These are phyloP conservation scores for Hypoxylon subgilvum DNA, from an alignment of 495 filamentous ascomycete genomes.

Conservation along the genomic window DNA sequence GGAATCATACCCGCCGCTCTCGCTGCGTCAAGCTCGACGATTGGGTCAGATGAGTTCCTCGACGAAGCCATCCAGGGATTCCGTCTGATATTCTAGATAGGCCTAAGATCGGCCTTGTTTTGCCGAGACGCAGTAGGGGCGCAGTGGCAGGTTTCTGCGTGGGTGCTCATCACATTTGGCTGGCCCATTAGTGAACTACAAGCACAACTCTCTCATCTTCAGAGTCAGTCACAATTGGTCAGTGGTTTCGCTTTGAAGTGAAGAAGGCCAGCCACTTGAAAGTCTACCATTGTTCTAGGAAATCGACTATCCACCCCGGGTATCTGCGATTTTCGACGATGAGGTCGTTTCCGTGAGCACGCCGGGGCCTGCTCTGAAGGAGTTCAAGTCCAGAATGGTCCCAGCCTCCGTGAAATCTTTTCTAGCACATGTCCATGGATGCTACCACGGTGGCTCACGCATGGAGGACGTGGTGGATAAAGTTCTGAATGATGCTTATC, in stretches of 20 bases:
- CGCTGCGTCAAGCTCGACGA: constrained; percentile 9
- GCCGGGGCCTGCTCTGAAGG: neutral
- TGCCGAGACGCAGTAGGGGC: neutral
- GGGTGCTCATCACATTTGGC: constrained; percentile 8
- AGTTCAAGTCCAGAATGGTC: constrained; percentile 6
- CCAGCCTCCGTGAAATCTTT: constrained; percentile 5
- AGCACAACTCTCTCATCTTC: neutral
- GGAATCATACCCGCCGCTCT: constrained; percentile 13
- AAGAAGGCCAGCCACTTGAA: too few species aligned
- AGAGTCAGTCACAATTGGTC: neutral
- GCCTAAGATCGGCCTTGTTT: constrained; percentile 7
- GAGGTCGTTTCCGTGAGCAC: constrained; percentile 11
- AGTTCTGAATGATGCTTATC: constrained; percentile 15
- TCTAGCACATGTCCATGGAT: constrained; percentile 26
- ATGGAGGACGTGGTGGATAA: constrained; percentile 16
- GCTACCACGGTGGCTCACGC: constrained; percentile 24
- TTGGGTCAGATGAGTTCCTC: constrained; percentile 10
- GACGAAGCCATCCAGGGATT: constrained; percentile 6
- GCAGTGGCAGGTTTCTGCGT: neutral
- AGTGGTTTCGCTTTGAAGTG: too few species aligned
- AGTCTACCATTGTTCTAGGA: neutral
- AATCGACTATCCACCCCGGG: neutral
- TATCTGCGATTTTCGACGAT: constrained; percentile 4
- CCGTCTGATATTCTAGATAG: constrained; percentile 16
- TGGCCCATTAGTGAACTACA: neutral